Evolutionary conservation across 2,329 filamentous ascomycete species (phyloP), one percentile per base, ranked within the genome.

Genomic region (Scedosporium boydii): DNA sequence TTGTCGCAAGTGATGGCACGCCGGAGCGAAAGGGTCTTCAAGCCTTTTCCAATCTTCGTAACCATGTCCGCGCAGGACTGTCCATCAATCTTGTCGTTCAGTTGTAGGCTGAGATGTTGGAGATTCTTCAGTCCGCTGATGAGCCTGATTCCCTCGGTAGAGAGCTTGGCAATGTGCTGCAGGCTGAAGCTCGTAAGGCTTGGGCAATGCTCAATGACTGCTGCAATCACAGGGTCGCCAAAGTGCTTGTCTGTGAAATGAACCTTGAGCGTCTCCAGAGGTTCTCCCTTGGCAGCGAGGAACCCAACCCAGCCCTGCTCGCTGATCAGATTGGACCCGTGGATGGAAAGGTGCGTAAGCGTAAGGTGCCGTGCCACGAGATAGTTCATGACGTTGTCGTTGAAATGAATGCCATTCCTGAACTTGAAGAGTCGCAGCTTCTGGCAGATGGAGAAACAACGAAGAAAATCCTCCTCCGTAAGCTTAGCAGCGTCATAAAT

Each of bases 361-460:
- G 82, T 75, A 59, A 85, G 82, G 59, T 89, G 82, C 58, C 90
- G 89, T 62, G 86, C 86, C 21, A 90, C 78, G 69, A 97, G 83
- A 72, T 93, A 96, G 60, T 91, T 84, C 73, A 97, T 82, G 51
- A 92, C 89, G 46, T 81, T 80, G 69, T 97, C 89, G 74, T 96
- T 96, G 79, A 97, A 88, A 70, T 96, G 93, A 59, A 95, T 90
- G n/a, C 88, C 91, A 69, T 93, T 93, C 58, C 89, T 86, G 10
- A 96, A 77, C 66, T 91, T 89, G 63, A 97, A 80, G 53, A 82
- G 82, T 68, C 85, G 85, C 61, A 96, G 77, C 5, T 80, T 80
- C 0, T 90, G 86, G 63, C 89, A 87, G 2, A 86, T 81, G 60
- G 91, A 88, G 65, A 97, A 92, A 51, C 96, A 90, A 66, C 87